Percentiles rank a stretch among this genome's conserved stretches.
These are phyloP conservation scores for Xylaria acuta DNA, from an alignment of 495 filamentous ascomycete species.

Conservation along the genomic window DNA sequence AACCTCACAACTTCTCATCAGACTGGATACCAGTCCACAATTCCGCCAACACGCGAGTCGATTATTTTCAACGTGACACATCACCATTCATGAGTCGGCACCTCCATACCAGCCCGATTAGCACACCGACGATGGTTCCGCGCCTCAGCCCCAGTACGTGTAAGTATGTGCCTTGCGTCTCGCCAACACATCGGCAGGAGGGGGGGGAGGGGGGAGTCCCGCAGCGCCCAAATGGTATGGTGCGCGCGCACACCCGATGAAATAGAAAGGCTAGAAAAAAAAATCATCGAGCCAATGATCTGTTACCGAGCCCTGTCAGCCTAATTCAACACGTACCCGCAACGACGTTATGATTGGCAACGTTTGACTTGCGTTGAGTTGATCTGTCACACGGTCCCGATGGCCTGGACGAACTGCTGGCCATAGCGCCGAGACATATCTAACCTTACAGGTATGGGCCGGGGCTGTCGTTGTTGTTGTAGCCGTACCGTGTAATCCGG, in stretches of 20 bases:
- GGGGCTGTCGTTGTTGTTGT: not conserved
- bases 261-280: not conserved
- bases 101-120: not conserved
- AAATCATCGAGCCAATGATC: constrained; percentile 15
- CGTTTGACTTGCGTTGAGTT: constrained; percentile 23
- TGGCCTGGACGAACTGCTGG: constrained; percentile 50
- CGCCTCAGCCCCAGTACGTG: not conserved
- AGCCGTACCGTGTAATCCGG: constrained; percentile 2
- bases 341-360: constrained; percentile 9
- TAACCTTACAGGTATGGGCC: constrained; percentile 8
- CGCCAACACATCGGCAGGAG: constrained; percentile 6
- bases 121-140: not conserved
- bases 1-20: not conserved
- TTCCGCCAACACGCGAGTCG: not conserved
- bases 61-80: not conserved
- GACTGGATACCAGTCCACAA: not conserved
- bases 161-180: constrained; percentile 5
- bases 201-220: no score
- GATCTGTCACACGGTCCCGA: constrained; percentile 44
- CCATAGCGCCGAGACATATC: constrained; percentile 46
- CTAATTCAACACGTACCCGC: constrained; percentile 16
- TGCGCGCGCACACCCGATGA: not conserved
- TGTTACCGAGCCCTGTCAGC: not conserved
- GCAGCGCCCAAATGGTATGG: not conserved
- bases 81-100: not conserved